These are phyloP conservation scores for Podila minutissima DNA, from an alignment of 192 early-diverging fungal species.

Conservation along the genomic window DNA sequence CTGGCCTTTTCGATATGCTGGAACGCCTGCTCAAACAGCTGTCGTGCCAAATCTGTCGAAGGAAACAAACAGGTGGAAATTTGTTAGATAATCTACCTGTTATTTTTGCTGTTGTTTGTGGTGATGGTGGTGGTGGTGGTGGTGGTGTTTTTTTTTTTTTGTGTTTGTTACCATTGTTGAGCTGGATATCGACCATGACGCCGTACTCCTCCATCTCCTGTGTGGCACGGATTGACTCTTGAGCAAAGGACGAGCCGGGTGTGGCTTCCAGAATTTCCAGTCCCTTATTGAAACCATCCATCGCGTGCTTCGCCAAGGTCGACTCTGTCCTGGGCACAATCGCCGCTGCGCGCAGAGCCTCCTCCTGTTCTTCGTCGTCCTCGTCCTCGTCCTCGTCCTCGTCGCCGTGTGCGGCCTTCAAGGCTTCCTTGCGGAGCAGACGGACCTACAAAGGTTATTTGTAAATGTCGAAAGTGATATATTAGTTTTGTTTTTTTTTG, in stretches of 20 bases:
- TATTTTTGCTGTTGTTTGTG: background rate
- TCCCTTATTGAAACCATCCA: constrained; percentile 24
- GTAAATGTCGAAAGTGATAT: background rate
- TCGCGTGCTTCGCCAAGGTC: constrained; percentile 1
- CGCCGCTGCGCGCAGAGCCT: constrained; percentile 15
- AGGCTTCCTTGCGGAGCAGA: constrained; percentile 12
- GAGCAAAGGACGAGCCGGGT: constrained; percentile 12
- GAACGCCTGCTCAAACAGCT: constrained; percentile 26
- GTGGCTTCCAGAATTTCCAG: constrained; percentile 8
- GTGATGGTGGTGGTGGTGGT: background rate
- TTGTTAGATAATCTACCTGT: no score
- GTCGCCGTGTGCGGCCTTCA: constrained; percentile 4
- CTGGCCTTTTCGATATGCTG: constrained; percentile 30
- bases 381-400: constrained; percentile 28
- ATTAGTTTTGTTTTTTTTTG: background rate
- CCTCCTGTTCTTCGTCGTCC: constrained; percentile 19
- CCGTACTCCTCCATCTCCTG: constrained; percentile 51
- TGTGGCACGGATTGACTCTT: constrained; percentile 42
- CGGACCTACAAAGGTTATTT: constrained; percentile 9
- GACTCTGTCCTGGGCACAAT: constrained; percentile 20
- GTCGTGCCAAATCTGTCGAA: constrained; percentile 14
- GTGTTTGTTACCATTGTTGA: constrained; percentile 24
- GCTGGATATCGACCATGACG: constrained; percentile 24
- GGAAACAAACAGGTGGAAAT: background rate
- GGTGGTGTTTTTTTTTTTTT: background rate